Conservation (phyloP, 176 grass and related monocot genomes). For the Zoysia pacifica region DNA sequence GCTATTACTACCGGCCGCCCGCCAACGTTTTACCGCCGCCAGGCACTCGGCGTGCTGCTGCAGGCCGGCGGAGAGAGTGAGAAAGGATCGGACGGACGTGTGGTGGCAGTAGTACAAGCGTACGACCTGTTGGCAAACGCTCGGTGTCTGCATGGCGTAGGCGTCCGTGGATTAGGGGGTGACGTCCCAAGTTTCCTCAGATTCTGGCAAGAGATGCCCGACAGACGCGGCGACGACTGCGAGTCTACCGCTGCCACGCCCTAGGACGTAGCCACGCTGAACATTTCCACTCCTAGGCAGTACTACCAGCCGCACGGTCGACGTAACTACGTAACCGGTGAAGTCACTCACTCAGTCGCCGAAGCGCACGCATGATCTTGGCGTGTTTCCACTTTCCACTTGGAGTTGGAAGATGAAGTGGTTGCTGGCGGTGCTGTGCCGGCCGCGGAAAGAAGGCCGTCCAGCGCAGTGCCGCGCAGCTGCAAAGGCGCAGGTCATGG, state of each 20-base stretch:
- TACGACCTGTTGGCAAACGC: not conserved
- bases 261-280: slow-evolving; percentile 1
- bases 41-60: not conserved
- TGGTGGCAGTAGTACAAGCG: not conserved
- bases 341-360: not conserved
- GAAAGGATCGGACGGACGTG: not conserved
- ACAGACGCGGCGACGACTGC: slow-evolving; percentile 12
- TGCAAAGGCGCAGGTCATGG: slow-evolving; percentile 27
- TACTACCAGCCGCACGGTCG: not conserved
- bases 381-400: not conserved
- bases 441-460: not conserved
- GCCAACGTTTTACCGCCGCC: slow-evolving; percentile 10
- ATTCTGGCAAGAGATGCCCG: slow-evolving; percentile 8
- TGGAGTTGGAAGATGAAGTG: not conserved
- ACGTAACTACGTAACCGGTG: slow-evolving; percentile 2
- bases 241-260: not conserved
- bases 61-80: not conserved
- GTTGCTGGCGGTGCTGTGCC: not conserved
- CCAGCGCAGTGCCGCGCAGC: no score
- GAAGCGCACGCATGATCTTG: not conserved
- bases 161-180: slow-evolving; percentile 1
- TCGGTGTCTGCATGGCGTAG: not conserved
- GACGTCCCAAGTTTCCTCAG: slow-evolving; percentile 9
- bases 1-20: not conserved
- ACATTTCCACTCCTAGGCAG: not conserved